These are phyloP conservation scores for Malus domestica DNA, from an alignment of 306 rosid species.

Conservation along the genomic window DNA sequence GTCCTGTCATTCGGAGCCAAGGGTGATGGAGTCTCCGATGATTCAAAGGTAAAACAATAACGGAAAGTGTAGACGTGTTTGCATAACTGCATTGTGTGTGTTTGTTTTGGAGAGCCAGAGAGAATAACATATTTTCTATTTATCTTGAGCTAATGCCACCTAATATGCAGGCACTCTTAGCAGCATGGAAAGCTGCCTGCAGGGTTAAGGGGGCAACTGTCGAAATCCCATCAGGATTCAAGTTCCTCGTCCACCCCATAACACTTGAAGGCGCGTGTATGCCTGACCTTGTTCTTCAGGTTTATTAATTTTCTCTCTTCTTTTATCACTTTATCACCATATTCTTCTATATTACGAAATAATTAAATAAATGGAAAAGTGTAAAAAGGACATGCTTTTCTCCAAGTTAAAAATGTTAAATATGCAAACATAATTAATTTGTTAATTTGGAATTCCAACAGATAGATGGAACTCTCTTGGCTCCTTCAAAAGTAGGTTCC, in stretches of 20 bases:
- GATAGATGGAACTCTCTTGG: conserved; percentile 79
- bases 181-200: conserved; percentile 88
- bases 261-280: conserved; percentile 77
- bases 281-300: conserved; percentile 81
- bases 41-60: conserved; percentile 51
- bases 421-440: background rate
- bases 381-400: background rate
- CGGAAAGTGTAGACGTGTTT: background rate
- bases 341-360: background rate
- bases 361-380: background rate
- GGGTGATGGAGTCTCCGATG: conserved; percentile 74
- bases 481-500: conserved; percentile 59
- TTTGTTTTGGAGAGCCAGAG: background rate
- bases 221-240: conserved; percentile 53
- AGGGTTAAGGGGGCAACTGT: conserved; percentile 50
- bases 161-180: conserved; percentile 52
- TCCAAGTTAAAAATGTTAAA: background rate
- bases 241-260: conserved; percentile 56
- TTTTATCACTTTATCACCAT: background rate
- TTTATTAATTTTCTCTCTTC: background rate
- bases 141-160: conserved; percentile 2
- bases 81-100: background rate
- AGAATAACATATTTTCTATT: background rate
- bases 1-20: conserved; percentile 73
- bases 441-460: conserved; percentile 26